These are phyloP conservation scores for Cryptococcus wingfieldii DNA, from an alignment of 1,284 basidiomycete species.

Conservation along the genomic window DNA sequence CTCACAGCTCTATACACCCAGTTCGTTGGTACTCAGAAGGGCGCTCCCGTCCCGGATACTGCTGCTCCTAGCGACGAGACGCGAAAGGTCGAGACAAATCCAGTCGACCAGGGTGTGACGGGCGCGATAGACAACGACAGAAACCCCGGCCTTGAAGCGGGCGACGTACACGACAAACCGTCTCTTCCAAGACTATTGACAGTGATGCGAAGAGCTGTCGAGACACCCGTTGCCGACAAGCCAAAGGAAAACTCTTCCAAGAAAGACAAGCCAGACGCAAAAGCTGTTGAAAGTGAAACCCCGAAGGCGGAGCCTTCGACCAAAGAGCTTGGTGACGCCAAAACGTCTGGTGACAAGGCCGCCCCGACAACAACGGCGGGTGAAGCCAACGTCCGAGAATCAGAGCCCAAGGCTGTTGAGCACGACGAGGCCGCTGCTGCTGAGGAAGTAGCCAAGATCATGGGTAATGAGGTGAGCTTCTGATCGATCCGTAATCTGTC, in stretches of 20 bases:
- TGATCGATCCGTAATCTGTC: neutral
- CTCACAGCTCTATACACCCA: constrained; percentile 38
- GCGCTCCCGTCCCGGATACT: too few species aligned
- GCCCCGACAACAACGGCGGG: neutral
- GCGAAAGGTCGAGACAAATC: neutral
- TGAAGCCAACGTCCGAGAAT: neutral
- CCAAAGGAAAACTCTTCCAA: neutral
- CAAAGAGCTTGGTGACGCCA: neutral
- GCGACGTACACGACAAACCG: too few species aligned
- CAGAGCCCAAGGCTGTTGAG: constrained; percentile 15
- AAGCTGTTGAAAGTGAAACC: too few species aligned
- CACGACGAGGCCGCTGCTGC: constrained; percentile 29
- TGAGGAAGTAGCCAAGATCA: constrained; percentile 38
- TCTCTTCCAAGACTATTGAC: neutral
- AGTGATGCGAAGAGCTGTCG: neutral
- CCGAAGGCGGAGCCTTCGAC: neutral
- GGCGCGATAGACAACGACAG: too few species aligned
- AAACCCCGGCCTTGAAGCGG: too few species aligned
- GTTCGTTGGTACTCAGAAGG: constrained; percentile 16
- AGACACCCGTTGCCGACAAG: neutral
- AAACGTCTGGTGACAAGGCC: neutral
- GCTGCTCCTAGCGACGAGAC: neutral
- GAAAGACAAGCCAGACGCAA: neutral
- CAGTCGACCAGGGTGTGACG: too few species aligned
- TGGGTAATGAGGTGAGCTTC: constrained; percentile 30